Conservation (phyloP, 1,139 yeast genomes). For the Fermentozyma sake region DNA sequence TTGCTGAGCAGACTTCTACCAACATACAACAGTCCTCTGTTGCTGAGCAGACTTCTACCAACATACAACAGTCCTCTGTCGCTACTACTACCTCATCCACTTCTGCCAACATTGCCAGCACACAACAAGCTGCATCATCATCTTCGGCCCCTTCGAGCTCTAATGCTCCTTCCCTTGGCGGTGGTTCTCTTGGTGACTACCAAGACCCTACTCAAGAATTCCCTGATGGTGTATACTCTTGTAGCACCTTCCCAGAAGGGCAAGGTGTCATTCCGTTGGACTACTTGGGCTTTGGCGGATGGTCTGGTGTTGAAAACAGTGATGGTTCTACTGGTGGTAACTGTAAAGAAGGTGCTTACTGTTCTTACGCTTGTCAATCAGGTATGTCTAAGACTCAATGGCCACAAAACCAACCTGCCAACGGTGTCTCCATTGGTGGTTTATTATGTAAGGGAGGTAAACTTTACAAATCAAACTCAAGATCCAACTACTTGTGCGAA, state of each 20-base stretch:
- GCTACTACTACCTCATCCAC: constrained; percentile 23
- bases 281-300: constrained; percentile 84
- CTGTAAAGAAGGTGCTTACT: constrained; percentile 86
- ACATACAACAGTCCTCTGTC: constrained; percentile 23
- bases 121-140: constrained; percentile 3
- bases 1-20: constrained; percentile 7
- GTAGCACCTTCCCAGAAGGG: constrained; percentile 82
- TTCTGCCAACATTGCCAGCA: constrained; percentile 10
- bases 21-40: constrained; percentile 8
- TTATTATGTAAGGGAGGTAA: constrained; percentile 73
- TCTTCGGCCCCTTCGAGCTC: constrained; percentile 13
- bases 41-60: constrained; percentile 5
- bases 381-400: constrained; percentile 98
- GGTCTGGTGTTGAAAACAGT: constrained; percentile 68
- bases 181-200: constrained; percentile 57
- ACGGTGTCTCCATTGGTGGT: constrained; percentile 91
- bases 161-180: constrained; percentile 16
- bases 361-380: constrained; percentile 94
- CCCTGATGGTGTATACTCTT: constrained; percentile 74
- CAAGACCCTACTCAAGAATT: constrained; percentile 53
- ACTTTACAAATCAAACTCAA: constrained; percentile 71
- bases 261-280: constrained; percentile 85
- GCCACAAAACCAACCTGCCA: constrained; percentile 80
- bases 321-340: constrained; percentile 40
- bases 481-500: constrained; percentile 65